Conservation (phyloP, 202 grass and related monocot species). For the Schoenoplectus tabernaemontani region DNA sequence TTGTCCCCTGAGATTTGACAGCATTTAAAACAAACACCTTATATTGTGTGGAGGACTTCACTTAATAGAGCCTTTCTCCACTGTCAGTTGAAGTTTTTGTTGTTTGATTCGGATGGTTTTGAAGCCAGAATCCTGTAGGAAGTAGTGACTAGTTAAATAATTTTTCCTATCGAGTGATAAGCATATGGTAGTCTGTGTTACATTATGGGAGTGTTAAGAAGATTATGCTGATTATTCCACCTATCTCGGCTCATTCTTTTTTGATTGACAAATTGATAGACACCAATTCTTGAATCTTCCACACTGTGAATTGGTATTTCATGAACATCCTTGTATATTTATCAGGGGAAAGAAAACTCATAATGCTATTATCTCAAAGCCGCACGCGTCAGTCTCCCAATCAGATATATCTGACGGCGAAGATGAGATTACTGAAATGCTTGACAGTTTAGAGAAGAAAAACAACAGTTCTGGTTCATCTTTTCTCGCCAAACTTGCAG, state of each 20-base stretch:
- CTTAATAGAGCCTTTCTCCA: neutral
- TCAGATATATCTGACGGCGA: conserved; percentile 33
- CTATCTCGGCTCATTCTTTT: neutral
- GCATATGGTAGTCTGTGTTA: neutral
- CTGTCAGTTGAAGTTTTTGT: neutral
- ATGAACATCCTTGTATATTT: no score
- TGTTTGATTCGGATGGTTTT: neutral
- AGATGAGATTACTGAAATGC: conserved; percentile 34
- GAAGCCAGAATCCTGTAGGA: neutral
- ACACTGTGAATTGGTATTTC: neutral
- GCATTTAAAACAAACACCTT: neutral
- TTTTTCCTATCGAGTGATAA: neutral
- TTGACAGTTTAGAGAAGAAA: conserved; percentile 33
- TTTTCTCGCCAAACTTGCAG: conserved; percentile 50
- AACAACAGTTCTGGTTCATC: conserved; percentile 24
- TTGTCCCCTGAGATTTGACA: neutral
- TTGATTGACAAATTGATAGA: neutral
- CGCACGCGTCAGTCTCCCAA: conserved; percentile 23
- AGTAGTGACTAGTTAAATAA: no score
- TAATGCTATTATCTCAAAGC: neutral
- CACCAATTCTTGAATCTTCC: neutral
- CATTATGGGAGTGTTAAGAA: neutral
- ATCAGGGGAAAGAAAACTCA: neutral
- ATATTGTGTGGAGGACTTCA: neutral
- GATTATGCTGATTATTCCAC: neutral